phyloP scores from a whole-genome alignment of 257 asterid genomes.

The Ocimum tenuiflorum region DNA sequence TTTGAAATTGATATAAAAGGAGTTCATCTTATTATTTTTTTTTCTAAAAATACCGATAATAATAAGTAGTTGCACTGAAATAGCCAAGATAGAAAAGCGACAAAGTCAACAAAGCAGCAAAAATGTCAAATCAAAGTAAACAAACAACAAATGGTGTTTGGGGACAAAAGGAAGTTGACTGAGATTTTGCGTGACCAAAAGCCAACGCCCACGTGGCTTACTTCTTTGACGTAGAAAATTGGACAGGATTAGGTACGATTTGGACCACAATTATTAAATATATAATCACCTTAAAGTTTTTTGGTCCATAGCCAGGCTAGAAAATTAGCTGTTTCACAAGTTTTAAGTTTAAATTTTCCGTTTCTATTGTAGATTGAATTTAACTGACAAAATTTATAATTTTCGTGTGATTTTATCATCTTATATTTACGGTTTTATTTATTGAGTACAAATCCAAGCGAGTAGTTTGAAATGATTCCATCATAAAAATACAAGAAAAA shows the following conservation, averaged over 20 bases:
- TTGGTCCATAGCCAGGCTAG: too few relatives aligned
- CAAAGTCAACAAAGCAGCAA: conserved; percentile 25
- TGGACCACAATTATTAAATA: conserved; percentile 13
- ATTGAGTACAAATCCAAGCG: too few relatives aligned
- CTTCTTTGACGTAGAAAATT: conserved; percentile 21
- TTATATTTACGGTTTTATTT: too few relatives aligned
- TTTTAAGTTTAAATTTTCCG: too few relatives aligned
- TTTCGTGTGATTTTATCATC: too few relatives aligned
- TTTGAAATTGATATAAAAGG: too few relatives aligned
- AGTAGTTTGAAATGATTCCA: too few relatives aligned
- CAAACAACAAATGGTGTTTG: conserved; percentile 21
- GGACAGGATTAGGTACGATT: conserved; percentile 25
- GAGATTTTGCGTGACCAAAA: conserved; percentile 30
- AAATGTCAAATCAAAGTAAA: conserved; percentile 25
- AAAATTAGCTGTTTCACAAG: too few relatives aligned
- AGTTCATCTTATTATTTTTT: too few relatives aligned
- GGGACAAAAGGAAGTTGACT: conserved; percentile 34
- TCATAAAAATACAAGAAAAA: not conserved
- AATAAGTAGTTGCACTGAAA: not conserved
- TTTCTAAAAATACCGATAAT: too few relatives aligned
- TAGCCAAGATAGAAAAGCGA: not conserved
- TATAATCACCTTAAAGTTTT: not conserved
- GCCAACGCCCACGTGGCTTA: conserved; percentile 39
- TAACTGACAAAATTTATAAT: too few relatives aligned
- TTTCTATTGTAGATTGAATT: too few relatives aligned